These are phyloP conservation scores for Thraustochytrium striatum DNA, from an alignment of 352 stramenopile species.

Conservation along the genomic window DNA sequence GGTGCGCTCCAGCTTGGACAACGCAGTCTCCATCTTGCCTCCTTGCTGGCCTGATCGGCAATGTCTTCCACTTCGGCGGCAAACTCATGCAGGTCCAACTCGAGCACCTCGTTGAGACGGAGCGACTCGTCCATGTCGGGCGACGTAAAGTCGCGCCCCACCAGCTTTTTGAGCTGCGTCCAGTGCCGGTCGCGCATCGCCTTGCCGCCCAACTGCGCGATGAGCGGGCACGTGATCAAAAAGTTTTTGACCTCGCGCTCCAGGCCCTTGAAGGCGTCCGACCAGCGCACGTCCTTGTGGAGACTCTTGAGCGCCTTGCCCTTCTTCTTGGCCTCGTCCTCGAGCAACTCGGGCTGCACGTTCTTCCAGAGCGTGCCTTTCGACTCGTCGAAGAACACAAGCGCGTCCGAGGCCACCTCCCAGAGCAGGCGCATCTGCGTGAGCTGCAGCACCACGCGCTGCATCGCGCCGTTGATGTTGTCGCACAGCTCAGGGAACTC, in stretches of 20 bases:
- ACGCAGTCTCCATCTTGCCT: conserved; percentile 77
- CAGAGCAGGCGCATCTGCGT: conserved; percentile 76
- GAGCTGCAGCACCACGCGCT: conserved; percentile 64
- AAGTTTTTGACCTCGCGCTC: conserved; percentile 73
- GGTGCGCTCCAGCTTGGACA: conserved; percentile 69
- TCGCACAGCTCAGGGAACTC: conserved; percentile 50
- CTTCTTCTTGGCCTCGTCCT: conserved; percentile 86
- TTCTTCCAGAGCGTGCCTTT: conserved; percentile 83
- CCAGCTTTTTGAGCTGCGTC: conserved; percentile 53
- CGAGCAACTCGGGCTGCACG: conserved; percentile 83
- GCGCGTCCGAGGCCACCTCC: conserved; percentile 74
- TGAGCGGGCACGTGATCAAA: conserved; percentile 68
- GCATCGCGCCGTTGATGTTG: conserved; percentile 9
- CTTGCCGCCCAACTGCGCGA: conserved; percentile 63
- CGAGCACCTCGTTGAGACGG: conserved; percentile 69
- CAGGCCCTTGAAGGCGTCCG: conserved; percentile 78
- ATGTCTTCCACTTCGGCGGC: conserved; percentile 80
- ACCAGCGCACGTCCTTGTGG: conserved; percentile 87
- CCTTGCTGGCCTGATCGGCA: conserved; percentile 79
- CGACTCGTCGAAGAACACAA: conserved; percentile 76
- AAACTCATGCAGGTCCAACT: conserved; percentile 70
- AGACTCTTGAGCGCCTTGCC: conserved; percentile 88
- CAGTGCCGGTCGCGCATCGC: conserved; percentile 60
- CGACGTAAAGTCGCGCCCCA: conserved; percentile 51
- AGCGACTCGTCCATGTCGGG: conserved; percentile 55